Conservation (phyloP, 768 basidiomycete genomes). For the Collybiopsis luxurians region DNA sequence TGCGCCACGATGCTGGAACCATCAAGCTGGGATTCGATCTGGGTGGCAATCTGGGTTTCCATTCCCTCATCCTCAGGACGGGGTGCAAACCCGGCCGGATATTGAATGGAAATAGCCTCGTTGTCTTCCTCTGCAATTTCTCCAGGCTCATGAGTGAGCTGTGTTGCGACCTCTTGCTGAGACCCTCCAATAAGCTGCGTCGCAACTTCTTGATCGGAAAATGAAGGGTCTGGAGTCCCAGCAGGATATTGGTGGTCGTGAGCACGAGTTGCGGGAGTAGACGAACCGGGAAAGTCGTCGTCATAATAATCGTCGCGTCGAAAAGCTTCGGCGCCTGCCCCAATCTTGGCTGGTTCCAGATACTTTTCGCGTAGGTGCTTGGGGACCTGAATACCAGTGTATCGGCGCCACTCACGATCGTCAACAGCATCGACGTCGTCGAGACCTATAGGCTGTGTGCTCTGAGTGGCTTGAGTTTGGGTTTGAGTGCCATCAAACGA, state of each 20-base stretch:
- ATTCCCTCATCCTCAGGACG: not conserved
- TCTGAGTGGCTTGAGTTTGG: constrained; percentile 1
- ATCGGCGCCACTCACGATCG: not conserved
- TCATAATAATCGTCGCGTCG: constrained; percentile 1
- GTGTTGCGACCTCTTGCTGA: not conserved
- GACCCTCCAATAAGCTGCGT: not conserved
- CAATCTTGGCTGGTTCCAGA: not conserved
- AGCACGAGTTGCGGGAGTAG: not conserved
- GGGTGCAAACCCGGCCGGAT: not conserved
- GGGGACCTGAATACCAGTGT: not conserved
- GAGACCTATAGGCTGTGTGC: not conserved
- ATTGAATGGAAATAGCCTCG: not conserved
- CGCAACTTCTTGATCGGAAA: not conserved
- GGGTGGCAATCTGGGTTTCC: not conserved
- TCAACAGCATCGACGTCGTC: not conserved
- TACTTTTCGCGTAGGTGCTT: not conserved
- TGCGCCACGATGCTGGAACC: too few species aligned
- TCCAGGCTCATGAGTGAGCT: not conserved
- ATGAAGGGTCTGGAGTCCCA: not conserved
- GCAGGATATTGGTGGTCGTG: not conserved
- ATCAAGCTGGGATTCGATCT: not conserved
- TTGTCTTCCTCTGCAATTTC: not conserved
- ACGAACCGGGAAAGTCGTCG: not conserved
- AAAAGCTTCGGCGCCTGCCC: not conserved
- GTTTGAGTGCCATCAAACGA: not conserved